Conservation (phyloP, 2,329 filamentous ascomycete genomes). For the Venturia nashicola region DNA sequence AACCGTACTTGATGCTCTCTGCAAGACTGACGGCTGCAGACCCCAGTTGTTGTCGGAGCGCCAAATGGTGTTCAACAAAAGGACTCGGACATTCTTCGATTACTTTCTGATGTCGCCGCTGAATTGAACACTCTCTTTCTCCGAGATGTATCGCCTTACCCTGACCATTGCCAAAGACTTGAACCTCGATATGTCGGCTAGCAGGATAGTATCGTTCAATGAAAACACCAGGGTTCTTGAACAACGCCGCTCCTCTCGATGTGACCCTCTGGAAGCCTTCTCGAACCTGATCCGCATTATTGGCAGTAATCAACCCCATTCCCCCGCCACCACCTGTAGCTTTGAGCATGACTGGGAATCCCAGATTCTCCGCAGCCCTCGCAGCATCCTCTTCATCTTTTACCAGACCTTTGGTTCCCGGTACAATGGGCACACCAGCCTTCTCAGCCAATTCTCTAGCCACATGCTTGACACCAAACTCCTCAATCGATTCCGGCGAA, state of each 20-base stretch:
- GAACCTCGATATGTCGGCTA: conserved; percentile 78
- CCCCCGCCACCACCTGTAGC: conserved; percentile 56
- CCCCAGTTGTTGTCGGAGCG: conserved; percentile 49
- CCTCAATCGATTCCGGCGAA: conserved; percentile 37
- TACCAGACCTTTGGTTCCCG: conserved; percentile 37
- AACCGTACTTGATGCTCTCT: conserved; percentile 54
- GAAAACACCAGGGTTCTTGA: conserved; percentile 74
- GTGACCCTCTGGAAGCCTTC: conserved; percentile 60
- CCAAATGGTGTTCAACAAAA: conserved; percentile 36
- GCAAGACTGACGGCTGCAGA: conserved; percentile 59
- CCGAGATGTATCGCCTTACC: conserved; percentile 65
- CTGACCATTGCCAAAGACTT: conserved; percentile 78
- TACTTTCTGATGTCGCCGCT: conserved; percentile 71
- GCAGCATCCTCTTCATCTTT: conserved; percentile 35
- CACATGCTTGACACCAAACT: conserved; percentile 47
- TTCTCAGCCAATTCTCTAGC: conserved; percentile 41
- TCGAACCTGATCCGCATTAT: conserved; percentile 54
- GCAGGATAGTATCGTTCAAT: conserved; percentile 73
- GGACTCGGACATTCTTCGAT: conserved; percentile 82
- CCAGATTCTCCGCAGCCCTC: conserved; percentile 30
- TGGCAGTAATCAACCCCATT: conserved; percentile 72
- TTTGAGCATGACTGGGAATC: conserved; percentile 49
- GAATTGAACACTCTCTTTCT: conserved; percentile 79
- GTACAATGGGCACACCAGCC: conserved; percentile 42
- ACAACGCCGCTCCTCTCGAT: conserved; percentile 64